Evolutionary conservation across 139 green algal genomes (phyloP), one percentile per base, ranked within the genome.

Genomic region (Marvania coccoides): DNA sequence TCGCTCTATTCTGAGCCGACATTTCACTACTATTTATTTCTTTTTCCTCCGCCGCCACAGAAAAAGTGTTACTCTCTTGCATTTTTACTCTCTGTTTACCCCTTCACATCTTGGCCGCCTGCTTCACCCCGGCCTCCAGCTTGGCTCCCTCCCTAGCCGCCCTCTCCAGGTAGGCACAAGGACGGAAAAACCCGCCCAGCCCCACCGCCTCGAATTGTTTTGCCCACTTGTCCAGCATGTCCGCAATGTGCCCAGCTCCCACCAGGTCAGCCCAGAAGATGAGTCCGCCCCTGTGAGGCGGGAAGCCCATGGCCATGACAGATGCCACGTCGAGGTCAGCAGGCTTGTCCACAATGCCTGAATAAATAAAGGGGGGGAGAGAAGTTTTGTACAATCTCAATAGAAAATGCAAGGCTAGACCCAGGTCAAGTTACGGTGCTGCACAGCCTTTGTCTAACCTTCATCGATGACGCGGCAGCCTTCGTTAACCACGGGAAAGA

Each of bases 301-400:
- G 95, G 85, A 99, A 99, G 38, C 94, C 95, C 93, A 99, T 98
- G 51, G 84, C 81, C 77, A 99, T 85, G 58, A 99, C 92, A 29
- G 89, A 85, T 10, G 94, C 91, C 26, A 98, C 87, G 72, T 99
- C 95, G 60, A 99, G 80, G 69, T 99, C 94, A 0, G 87, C 81
- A 0, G 94, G 68, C 77, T 96, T 96, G 64, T 96, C 94, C 69
- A 99, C 95, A 36, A 99, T 90, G 59, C 86, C 86, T 42, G 83
- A 59, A 28, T 14, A 77, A 10, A 36, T 2, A 19, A 4, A 37
- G 19, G 2, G 33, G 55, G 33, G 58, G 9, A 38, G 14, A 37
- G 13, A 47, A 37, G 12, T 35, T 19, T 12, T 56, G 47, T 10
- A n/a, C 7, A 39, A 39, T 23, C 38, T 6, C 12, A 39, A 37